Percentiles rank a stretch among this genome's conserved stretches.
phyloP scores from a whole-genome alignment of 129 eudicot species.

The Apium graveolens region DNA sequence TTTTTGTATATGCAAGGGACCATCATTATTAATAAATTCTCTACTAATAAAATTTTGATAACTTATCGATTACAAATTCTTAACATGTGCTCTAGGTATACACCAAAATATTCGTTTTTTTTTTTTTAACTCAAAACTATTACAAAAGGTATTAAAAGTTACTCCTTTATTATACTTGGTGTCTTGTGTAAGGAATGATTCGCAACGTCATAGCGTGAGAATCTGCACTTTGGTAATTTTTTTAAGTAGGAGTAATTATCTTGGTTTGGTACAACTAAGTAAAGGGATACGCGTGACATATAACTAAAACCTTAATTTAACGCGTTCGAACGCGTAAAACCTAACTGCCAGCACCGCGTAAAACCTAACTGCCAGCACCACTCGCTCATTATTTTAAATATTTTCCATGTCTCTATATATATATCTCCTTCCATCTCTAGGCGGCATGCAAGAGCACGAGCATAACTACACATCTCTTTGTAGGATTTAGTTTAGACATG shows the following conservation, averaged over 20 bases:
- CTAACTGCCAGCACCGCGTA: constrained; percentile 5
- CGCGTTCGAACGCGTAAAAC: constrained; percentile 10
- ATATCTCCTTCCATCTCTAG: neutral
- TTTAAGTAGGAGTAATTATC: neutral
- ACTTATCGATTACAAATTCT: too few species aligned
- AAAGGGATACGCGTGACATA: constrained; percentile 1
- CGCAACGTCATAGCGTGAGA: too few species aligned
- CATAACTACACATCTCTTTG: neutral
- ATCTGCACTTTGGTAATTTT: too few species aligned
- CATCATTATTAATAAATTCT: too few species aligned
- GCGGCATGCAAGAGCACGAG: neutral
- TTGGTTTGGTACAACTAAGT: neutral
- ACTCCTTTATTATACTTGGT: neutral
- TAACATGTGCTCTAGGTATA: too few species aligned
- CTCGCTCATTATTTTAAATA: too few species aligned
- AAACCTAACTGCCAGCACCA: neutral
- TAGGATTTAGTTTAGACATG: constrained; percentile 1
- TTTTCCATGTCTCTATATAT: neutral
- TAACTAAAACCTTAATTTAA: neutral
- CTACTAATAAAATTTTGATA: too few species aligned
- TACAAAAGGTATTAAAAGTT: too few species aligned
- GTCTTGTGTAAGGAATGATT: neutral
- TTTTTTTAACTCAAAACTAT: too few species aligned
- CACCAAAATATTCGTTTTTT: too few species aligned
- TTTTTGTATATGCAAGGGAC: too few species aligned